Percentiles rank a stretch among this genome's conserved stretches.
These are phyloP conservation scores for Tephrocybe sp. DNA, from an alignment of 768 basidiomycete genomes.

Conservation along the genomic window DNA sequence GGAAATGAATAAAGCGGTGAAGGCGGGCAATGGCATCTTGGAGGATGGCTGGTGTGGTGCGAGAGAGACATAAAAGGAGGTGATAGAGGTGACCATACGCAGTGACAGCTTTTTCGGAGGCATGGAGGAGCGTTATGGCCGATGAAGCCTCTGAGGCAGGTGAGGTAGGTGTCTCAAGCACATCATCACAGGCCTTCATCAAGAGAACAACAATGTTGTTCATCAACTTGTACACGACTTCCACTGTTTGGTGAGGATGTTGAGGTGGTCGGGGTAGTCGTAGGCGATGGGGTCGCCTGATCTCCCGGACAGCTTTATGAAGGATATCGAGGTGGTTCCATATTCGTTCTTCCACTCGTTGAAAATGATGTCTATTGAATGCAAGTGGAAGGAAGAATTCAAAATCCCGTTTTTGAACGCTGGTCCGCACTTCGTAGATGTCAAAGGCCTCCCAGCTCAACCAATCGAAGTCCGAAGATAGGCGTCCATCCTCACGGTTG, in stretches of 20 bases:
- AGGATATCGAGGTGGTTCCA: constrained; percentile 35
- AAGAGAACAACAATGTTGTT: constrained; percentile 44
- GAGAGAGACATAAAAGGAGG: constrained; percentile 36
- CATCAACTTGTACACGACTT: constrained; percentile 45
- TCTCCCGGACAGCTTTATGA: constrained; percentile 26
- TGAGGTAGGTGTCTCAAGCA: constrained; percentile 16
- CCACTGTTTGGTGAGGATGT: constrained; percentile 28
- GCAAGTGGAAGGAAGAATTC: constrained; percentile 44
- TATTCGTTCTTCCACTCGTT: constrained; percentile 28
- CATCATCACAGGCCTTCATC: constrained; percentile 45
- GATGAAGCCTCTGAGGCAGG: background rate
- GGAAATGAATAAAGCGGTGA: constrained; percentile 28
- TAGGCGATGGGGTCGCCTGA: constrained; percentile 8
- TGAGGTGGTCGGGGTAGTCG: constrained; percentile 14
- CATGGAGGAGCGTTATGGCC: constrained; percentile 29
- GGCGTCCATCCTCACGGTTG: constrained; percentile 26
- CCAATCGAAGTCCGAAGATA: constrained; percentile 50
- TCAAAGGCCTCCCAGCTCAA: constrained; percentile 42
- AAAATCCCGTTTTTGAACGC: constrained; percentile 41
- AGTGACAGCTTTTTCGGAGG: constrained; percentile 45
- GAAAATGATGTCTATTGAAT: constrained; percentile 40
- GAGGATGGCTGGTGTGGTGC: constrained; percentile 29
- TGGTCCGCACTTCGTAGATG: constrained; percentile 31
- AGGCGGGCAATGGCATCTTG: constrained; percentile 31
- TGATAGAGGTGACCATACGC: constrained; percentile 48